Evolutionary conservation across 345 rosid species (phyloP).

Genomic region (Salix arbutifolia): DNA sequence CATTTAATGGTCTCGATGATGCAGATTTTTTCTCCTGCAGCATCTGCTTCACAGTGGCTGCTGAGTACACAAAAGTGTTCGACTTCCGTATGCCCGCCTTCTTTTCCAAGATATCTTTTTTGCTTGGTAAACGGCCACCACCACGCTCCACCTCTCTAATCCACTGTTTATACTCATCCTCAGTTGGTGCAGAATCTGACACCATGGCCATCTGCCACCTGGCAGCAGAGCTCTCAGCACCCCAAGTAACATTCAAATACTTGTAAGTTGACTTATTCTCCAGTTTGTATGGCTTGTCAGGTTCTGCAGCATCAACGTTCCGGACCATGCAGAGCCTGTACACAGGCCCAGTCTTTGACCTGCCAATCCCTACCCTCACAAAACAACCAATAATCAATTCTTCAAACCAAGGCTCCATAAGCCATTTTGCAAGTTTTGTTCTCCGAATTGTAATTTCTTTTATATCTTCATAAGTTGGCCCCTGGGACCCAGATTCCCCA

Average conservation of each 20-base stretch:
- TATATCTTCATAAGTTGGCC: conserved; percentile 70
- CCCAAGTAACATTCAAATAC: conserved; percentile 88
- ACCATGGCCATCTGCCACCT: conserved; percentile 99
- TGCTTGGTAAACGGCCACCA: conserved; percentile 78
- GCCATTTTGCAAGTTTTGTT: conserved; percentile 91
- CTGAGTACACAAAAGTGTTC: conserved; percentile 80
- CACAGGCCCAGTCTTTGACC: conserved; percentile 66
- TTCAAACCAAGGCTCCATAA: conserved; percentile 99
- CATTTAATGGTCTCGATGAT: conserved; percentile 72
- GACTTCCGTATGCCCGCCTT: conserved; percentile 65
- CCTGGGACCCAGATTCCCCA: conserved; percentile 49
- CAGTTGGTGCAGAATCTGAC: conserved; percentile 83
- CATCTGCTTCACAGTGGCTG: conserved; percentile 95
- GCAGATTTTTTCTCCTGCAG: conserved; percentile 93
- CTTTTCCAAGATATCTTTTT: conserved; percentile 79
- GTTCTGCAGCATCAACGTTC: conserved; percentile 88
- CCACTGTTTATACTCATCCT: conserved; percentile 89
- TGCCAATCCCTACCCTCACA: conserved; percentile 92
- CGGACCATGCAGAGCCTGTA: conserved; percentile 86
- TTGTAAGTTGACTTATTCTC: conserved; percentile 79
- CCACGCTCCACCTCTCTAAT: conserved; percentile 80
- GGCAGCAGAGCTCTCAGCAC: conserved; percentile 87
- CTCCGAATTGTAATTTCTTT: conserved; percentile 81
- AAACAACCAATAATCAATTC: conserved; percentile 93
- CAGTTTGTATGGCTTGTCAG: conserved; percentile 69